These are phyloP conservation scores for Fraxinus latifolia DNA, from an alignment of 305 asterid genomes.

Conservation along the genomic window DNA sequence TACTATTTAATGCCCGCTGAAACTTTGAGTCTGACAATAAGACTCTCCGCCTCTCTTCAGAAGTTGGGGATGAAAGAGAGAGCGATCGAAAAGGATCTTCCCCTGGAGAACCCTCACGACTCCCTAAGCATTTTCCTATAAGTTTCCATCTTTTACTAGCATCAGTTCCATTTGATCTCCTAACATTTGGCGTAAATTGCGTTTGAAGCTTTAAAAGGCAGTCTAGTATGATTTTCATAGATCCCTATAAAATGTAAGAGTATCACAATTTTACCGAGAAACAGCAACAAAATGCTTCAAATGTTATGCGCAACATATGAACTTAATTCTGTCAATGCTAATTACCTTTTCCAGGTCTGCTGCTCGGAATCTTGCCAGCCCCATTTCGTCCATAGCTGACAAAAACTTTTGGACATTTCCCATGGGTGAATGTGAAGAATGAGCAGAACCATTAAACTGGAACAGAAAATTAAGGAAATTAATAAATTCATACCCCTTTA, in stretches of 20 bases:
- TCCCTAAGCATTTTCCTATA: conserved; percentile 37
- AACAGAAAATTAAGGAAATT: conserved; percentile 4
- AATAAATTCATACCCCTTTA: background rate
- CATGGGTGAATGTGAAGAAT: conserved; percentile 30
- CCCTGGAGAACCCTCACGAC: conserved; percentile 32
- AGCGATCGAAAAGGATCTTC: conserved; percentile 35
- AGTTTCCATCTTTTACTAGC: conserved; percentile 39
- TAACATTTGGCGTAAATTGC: conserved; percentile 42
- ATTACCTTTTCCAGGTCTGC: conserved; percentile 74
- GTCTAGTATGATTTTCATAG: conserved; percentile 67
- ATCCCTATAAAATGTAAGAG: conserved; percentile 50
- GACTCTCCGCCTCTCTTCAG: conserved; percentile 41
- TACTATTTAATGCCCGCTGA: conserved; percentile 49
- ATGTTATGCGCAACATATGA: background rate
- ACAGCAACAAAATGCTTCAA: background rate
- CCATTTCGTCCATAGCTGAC: conserved; percentile 63
- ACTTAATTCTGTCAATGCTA: background rate
- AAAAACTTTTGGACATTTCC: conserved; percentile 59
- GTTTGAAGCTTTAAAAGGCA: conserved; percentile 65
- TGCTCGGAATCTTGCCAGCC: conserved; percentile 63
- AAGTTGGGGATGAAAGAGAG: conserved; percentile 49
- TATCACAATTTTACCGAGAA: background rate
- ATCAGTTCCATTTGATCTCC: conserved; percentile 36
- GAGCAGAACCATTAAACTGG: conserved; percentile 39
- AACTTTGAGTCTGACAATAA: conserved; percentile 31